Conservation (phyloP, 345 rosid species). For the Melaleuca alternifolia region DNA sequence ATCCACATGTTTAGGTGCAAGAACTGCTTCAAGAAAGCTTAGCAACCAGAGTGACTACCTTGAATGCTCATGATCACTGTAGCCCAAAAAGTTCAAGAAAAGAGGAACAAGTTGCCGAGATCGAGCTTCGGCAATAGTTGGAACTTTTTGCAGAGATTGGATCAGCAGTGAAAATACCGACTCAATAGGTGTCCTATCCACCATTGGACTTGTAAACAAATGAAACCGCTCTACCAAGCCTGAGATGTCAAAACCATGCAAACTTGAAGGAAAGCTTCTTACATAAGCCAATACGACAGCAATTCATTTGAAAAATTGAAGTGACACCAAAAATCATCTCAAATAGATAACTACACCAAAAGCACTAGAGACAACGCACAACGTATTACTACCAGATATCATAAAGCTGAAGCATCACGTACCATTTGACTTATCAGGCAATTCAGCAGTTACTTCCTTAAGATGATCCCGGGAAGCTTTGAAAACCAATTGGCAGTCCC, state of each 20-base stretch:
- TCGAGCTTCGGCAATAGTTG: conserved; percentile 50
- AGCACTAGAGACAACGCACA: background rate
- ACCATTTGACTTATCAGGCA: conserved; percentile 37
- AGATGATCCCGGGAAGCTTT: conserved; percentile 16
- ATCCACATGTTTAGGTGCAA: background rate
- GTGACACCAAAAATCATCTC: background rate
- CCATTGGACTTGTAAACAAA: conserved; percentile 35
- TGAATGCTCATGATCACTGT: conserved; percentile 26
- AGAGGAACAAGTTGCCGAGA: conserved; percentile 63
- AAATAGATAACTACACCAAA: background rate
- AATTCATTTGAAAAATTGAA: background rate
- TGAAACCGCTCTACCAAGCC: conserved; percentile 48
- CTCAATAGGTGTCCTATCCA: conserved; percentile 40
- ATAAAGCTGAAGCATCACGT: conserved; percentile 2
- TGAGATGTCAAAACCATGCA: conserved; percentile 11
- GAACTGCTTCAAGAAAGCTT: background rate
- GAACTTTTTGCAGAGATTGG: conserved; percentile 58
- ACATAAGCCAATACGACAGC: background rate
- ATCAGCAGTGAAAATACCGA: conserved; percentile 53
- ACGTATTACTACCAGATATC: background rate
- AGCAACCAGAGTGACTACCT: conserved; percentile 35
- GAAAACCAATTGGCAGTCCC: conserved; percentile 29
- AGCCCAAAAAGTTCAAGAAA: conserved; percentile 78
- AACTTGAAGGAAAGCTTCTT: background rate
- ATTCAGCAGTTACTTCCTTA: conserved; percentile 19